These are phyloP conservation scores for Leishmania aethiopica DNA, from an alignment of 208 protist genomes.

Conservation along the genomic window DNA sequence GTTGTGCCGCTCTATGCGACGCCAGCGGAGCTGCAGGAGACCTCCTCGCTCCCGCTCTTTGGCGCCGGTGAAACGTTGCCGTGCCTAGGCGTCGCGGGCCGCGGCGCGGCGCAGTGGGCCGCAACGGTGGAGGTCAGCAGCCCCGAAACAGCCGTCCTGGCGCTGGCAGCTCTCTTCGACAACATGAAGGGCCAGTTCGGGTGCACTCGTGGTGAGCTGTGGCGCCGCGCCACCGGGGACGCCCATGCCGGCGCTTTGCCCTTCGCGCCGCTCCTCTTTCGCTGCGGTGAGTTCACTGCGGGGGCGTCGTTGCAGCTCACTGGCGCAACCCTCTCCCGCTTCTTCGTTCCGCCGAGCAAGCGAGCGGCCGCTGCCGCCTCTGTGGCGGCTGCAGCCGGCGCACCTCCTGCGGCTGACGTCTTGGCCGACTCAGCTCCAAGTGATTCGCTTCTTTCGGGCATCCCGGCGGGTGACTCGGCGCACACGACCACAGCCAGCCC, in stretches of 20 bases:
- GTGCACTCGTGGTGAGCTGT: slow-evolving; percentile 30
- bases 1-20: slow-evolving; percentile 68
- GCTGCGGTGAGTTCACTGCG: slow-evolving; percentile 19
- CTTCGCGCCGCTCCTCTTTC: slow-evolving; percentile 26
- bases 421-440: background rate
- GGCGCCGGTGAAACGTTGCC: slow-evolving; percentile 42
- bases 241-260: background rate
- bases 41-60: slow-evolving; percentile 50
- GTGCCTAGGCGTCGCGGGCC: slow-evolving; percentile 48
- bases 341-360: slow-evolving; percentile 35
- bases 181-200: slow-evolving; percentile 43
- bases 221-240: slow-evolving; percentile 8
- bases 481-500: background rate
- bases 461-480: background rate
- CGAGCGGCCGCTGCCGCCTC: background rate
- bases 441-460: background rate
- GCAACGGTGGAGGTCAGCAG: slow-evolving; percentile 41
- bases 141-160: slow-evolving; percentile 38
- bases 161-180: slow-evolving; percentile 61
- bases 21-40: slow-evolving; percentile 32
- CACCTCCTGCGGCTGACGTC: background rate
- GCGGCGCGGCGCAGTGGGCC: slow-evolving; percentile 55
- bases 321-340: slow-evolving; percentile 35
- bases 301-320: slow-evolving; percentile 12
- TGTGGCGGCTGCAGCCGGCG: background rate